Conservation (phyloP, 805 yeast species). For the Metschnikowia rubicola region DNA sequence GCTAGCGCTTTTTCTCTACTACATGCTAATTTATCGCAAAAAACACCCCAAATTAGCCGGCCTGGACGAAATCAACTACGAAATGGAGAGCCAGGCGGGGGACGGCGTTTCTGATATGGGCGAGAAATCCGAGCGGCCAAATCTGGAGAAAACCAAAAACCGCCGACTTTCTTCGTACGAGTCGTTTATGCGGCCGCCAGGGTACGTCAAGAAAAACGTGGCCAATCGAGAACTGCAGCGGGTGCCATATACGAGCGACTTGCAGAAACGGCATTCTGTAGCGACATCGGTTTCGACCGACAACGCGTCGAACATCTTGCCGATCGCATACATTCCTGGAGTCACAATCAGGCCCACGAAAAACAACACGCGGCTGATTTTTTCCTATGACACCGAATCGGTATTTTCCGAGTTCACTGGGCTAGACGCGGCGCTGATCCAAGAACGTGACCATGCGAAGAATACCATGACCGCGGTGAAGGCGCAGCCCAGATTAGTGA, state of each 20-base stretch:
- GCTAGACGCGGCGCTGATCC: constrained; percentile 46
- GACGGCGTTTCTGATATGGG: constrained; percentile 1
- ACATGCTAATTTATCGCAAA: constrained; percentile 30
- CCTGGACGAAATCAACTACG: constrained; percentile 12
- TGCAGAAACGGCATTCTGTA: constrained; percentile 31
- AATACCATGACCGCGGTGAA: constrained; percentile 69
- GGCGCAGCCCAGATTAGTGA: constrained; percentile 71
- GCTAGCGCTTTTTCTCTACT: constrained; percentile 33
- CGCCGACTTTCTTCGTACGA: constrained; percentile 39
- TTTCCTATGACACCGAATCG: constrained; percentile 41
- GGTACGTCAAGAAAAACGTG: constrained; percentile 10
- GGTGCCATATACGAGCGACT: constrained; percentile 12
- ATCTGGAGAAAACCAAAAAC: constrained; percentile 6
- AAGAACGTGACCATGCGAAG: constrained; percentile 36
- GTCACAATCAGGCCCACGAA: constrained; percentile 62
- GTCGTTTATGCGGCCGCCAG: constrained; percentile 41
- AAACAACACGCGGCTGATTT: constrained; percentile 41
- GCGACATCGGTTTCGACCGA: constrained; percentile 67
- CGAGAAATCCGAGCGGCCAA: constrained; percentile 12
- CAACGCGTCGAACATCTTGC: constrained; percentile 82
- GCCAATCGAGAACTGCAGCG: constrained; percentile 1
- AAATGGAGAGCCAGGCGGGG: constrained; percentile 9
- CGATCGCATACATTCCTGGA: constrained; percentile 93
- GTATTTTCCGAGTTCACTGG: constrained; percentile 43
- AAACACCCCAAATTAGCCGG: constrained; percentile 26